Conservation (phyloP, 2,329 filamentous ascomycete genomes). For the Phyllosticta citribraziliensis region DNA sequence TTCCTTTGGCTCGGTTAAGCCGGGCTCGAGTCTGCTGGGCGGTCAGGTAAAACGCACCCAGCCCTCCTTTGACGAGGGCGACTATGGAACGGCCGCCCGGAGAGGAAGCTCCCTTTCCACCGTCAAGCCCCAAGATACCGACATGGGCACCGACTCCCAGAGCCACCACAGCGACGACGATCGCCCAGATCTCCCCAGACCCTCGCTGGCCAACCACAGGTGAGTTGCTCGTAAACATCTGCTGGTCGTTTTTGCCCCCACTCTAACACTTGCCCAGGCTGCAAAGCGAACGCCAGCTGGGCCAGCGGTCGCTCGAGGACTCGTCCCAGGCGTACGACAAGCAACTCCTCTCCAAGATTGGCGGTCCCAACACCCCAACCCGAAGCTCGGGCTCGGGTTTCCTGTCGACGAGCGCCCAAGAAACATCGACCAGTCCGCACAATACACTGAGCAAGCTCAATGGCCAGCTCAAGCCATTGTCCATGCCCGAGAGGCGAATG, state of each 20-base stretch:
- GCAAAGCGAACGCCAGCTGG: conserved; percentile 51
- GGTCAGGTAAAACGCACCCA: conserved; percentile 13
- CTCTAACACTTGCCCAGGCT: conserved; percentile 31
- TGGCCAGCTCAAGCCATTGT: conserved; percentile 35
- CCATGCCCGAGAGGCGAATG: conserved; percentile 33
- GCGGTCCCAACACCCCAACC: conserved; percentile 48
- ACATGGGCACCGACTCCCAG: conserved; percentile 25
- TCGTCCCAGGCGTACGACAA: conserved; percentile 55
- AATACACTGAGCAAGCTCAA: conserved; percentile 31
- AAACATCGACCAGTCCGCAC: conserved; percentile 26
- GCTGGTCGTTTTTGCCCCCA: neutral
- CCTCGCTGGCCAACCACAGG: conserved; percentile 33
- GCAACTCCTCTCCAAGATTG: conserved; percentile 52
- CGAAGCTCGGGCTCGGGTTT: conserved; percentile 27
- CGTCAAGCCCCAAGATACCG: conserved; percentile 26
- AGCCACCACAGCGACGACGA: conserved; percentile 29
- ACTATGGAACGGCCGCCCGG: conserved; percentile 19
- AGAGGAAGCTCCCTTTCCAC: conserved; percentile 32
- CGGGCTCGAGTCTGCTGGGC: conserved; percentile 38
- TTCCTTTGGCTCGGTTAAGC: conserved; percentile 35
- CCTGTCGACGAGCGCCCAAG: conserved; percentile 24
- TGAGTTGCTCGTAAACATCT: conserved; percentile 16
- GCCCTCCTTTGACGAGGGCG: conserved; percentile 18
- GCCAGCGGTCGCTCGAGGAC: conserved; percentile 45
- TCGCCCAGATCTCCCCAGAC: conserved; percentile 23